Evolutionary conservation across 1,284 basidiomycete genomes (phyloP).

Genomic region (Gymnopus androsaceus): DNA sequence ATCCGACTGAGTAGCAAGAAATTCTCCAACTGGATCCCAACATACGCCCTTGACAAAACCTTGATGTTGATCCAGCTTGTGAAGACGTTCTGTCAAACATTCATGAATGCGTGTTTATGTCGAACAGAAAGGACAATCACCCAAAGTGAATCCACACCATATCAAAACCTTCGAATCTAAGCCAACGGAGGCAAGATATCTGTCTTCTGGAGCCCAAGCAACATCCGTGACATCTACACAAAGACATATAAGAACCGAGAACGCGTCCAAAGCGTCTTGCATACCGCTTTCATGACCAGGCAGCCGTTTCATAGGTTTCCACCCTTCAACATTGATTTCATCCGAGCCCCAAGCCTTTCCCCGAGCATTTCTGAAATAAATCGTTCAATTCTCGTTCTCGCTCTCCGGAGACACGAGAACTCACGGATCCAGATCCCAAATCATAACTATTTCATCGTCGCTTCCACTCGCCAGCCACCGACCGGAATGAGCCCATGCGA

Average conservation of each 20-base stretch:
- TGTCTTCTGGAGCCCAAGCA: conserved; percentile 91
- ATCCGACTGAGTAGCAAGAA: conserved; percentile 94
- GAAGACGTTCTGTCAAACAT: conserved; percentile 63
- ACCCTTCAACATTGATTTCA: conserved; percentile 95
- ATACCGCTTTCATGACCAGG: conserved; percentile 92
- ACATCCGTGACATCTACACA: conserved; percentile 88
- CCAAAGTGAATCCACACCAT: conserved; percentile 89
- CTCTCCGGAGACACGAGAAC: conserved; percentile 32
- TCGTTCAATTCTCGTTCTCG: not conserved
- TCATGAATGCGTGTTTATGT: conserved; percentile 5
- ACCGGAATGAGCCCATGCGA: conserved; percentile 95
- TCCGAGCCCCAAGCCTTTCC: conserved; percentile 91
- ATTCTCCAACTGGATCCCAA: conserved; percentile 98
- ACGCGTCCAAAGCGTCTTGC: conserved; percentile 16
- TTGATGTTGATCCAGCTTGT: conserved; percentile 86
- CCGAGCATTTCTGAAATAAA: conserved; percentile 59
- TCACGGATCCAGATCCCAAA: conserved; percentile 97
- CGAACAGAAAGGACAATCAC: conserved; percentile 42
- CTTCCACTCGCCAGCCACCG: conserved; percentile 94
- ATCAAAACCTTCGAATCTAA: conserved; percentile 90
- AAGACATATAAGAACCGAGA: conserved; percentile 6
- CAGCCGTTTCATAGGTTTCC: conserved; percentile 91
- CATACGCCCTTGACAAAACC: conserved; percentile 99
- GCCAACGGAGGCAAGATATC: conserved; percentile 92
- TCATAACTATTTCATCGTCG: conserved; percentile 93